Conservation (phyloP, 2,329 filamentous ascomycete species). For the Botrytis cinerea region DNA sequence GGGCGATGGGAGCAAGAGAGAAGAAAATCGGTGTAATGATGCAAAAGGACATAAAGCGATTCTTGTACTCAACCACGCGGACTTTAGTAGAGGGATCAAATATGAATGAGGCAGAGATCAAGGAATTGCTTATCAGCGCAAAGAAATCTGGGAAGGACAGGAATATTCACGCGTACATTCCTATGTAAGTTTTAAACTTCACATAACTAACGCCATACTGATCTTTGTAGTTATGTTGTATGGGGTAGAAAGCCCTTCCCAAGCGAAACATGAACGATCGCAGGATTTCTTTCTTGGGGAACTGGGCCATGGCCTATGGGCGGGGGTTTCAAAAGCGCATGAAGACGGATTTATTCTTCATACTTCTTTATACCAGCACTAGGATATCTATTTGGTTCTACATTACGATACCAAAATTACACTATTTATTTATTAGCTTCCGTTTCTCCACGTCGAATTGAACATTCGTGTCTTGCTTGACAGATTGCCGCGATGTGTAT, state of each 20-base stretch:
- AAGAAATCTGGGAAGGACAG: constrained; percentile 6
- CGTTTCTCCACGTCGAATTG: not conserved
- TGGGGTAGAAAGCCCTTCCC: constrained; percentile 7
- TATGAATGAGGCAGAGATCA: constrained; percentile 4
- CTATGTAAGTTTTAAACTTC: not conserved
- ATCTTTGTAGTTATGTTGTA: constrained; percentile 12
- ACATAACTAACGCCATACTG: not conserved
- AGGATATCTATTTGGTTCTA: constrained; percentile 3
- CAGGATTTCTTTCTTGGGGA: not conserved
- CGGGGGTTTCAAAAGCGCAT: not conserved
- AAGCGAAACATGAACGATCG: not conserved
- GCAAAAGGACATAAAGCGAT: constrained; percentile 28
- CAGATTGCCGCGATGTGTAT: constrained; percentile 14
- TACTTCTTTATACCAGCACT: not conserved
- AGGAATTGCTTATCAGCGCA: not conserved
- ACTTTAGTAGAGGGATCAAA: not conserved
- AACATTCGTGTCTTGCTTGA: constrained; percentile 6
- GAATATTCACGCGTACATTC: constrained; percentile 15
- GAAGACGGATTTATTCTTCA: constrained; percentile 7
- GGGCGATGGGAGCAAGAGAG: constrained; percentile 47
- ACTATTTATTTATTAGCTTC: not conserved
- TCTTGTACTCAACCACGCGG: not conserved
- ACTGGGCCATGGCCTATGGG: not conserved
- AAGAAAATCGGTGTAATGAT: constrained; percentile 30
- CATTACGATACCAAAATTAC: not conserved